Evolutionary conservation across 2,329 filamentous ascomycete genomes (phyloP).

Genomic region (Neurospora sp.): DNA sequence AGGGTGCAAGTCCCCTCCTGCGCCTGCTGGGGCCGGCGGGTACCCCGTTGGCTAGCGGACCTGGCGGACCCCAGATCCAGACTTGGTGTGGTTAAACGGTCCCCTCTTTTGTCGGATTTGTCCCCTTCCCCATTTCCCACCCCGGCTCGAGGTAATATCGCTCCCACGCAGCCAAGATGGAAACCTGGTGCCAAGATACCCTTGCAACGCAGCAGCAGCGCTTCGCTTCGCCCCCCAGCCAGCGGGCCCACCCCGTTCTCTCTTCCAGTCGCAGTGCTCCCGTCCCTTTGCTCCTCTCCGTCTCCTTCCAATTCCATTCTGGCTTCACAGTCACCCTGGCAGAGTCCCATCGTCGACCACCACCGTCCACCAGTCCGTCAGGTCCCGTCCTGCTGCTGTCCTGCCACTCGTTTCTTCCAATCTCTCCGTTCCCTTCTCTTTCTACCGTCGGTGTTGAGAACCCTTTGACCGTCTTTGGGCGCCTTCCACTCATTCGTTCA

Average conservation of each 20-base stretch:
- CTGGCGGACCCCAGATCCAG: not conserved
- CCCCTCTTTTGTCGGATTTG: not conserved
- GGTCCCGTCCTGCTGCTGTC: not conserved
- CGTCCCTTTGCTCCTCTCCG: not conserved
- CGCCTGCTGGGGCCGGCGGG: not conserved
- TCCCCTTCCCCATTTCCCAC: not conserved
- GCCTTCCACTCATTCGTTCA: not conserved
- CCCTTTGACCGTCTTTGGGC: not conserved
- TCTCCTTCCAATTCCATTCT: not conserved
- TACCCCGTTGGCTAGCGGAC: not conserved
- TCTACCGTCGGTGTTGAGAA: not conserved
- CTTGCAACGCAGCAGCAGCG: not conserved
- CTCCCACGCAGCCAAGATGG: not conserved
- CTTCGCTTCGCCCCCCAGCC: not conserved
- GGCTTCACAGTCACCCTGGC: not conserved
- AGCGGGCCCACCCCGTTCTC: not conserved
- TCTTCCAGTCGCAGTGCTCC: not conserved
- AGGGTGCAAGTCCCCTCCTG: not conserved
- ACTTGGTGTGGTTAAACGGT: not conserved
- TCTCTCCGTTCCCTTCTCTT: not conserved
- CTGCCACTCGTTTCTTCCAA: not conserved
- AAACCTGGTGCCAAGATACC: not conserved
- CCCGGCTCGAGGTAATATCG: not conserved
- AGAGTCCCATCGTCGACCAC: not conserved
- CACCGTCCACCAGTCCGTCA: not conserved